Evolutionary conservation across 768 basidiomycete genomes (phyloP), one percentile per base, ranked within the genome.

Genomic region (Amanita rubescens): DNA sequence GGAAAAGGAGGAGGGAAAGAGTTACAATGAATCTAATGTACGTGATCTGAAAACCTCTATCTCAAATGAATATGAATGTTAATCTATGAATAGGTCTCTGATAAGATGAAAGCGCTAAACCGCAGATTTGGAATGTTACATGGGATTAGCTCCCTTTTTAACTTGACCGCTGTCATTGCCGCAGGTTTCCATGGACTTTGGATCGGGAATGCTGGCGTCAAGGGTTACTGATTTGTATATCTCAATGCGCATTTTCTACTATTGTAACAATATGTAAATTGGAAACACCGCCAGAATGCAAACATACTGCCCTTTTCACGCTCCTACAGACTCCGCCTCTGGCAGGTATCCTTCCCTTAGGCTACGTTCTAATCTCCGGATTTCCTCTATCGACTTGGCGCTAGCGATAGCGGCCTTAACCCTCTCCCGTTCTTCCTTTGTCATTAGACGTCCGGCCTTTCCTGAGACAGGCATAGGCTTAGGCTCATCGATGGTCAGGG

Each of bases 351-450:
- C 92, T 63, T 94, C 91, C 62, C 81, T 79, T 60, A 93, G 68
- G 65, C 81, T 87, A 70, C 88, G 79, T 69, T 94, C 90, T 59
- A 94, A 65, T 62, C 80, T 79, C 67, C 86, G 79, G 62, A 94
- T 84, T 69, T 95, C 92, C 65, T 95, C 92, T 59, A 91, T 81
- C 45, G 89, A 93, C 32, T 85, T 89, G n/a, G 93, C 93, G 58
- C 83, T 85, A 57, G 87, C 86, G 59, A 95, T 94, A 15, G 92
- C 92, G 30, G 83, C 81, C 66, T 84, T 87, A 57, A 95, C 89
- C 58, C 82, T 83, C 60, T 90, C 88, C 62, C 85, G 88, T 61
- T 95, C 92, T 66, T 94, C 91, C 64, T 89, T 90, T 24, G 90
- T 91, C 83, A 95, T 87, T 55, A 95, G 69, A 48, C 92, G 80